Percentiles rank a stretch among this genome's conserved stretches.
Conservation (phyloP, 2,329 filamentous ascomycete species). For the Alternaria brassicae region DNA sequence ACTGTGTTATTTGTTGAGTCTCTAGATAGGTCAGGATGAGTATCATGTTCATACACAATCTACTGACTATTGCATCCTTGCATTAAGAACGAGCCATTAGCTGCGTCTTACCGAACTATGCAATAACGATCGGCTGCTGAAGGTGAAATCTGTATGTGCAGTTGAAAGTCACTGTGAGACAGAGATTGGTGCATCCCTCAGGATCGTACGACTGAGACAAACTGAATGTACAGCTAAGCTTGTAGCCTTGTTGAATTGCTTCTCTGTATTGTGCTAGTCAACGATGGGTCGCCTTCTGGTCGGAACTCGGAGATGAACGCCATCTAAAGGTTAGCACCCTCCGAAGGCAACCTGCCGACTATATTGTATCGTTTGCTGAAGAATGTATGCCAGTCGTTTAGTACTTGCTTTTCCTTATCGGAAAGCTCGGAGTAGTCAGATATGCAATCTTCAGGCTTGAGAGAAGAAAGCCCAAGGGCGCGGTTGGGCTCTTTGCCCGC, state of each 20-base stretch:
- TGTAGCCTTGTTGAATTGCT: not conserved
- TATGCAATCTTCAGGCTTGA: conserved; percentile 80
- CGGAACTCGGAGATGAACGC: not conserved
- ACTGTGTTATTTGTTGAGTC: not conserved
- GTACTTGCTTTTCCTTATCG: conserved; percentile 82
- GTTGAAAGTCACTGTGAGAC: not conserved
- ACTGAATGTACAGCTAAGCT: not conserved
- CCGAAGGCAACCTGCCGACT: conserved; percentile 62
- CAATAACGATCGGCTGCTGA: not conserved
- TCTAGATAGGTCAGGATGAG: not conserved
- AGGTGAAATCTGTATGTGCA: not conserved
- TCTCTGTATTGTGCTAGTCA: not conserved
- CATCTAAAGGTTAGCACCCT: conserved; percentile 27
- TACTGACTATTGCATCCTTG: not conserved
- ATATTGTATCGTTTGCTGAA: conserved; percentile 98
- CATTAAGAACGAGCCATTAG: not conserved
- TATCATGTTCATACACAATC: not conserved
- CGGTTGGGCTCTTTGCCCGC: conserved; percentile 95
- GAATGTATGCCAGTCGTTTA: conserved; percentile 94
- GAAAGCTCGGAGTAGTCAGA: conserved; percentile 83
- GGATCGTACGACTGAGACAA: not conserved
- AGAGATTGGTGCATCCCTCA: not conserved
- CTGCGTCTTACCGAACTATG: not conserved
- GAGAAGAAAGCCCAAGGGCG: conserved; percentile 83
- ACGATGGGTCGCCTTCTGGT: not conserved